Percentiles rank a stretch among this genome's conserved stretches.
These are phyloP conservation scores for Solanum virginianum DNA, from an alignment of 257 asterid species.

Conservation along the genomic window DNA sequence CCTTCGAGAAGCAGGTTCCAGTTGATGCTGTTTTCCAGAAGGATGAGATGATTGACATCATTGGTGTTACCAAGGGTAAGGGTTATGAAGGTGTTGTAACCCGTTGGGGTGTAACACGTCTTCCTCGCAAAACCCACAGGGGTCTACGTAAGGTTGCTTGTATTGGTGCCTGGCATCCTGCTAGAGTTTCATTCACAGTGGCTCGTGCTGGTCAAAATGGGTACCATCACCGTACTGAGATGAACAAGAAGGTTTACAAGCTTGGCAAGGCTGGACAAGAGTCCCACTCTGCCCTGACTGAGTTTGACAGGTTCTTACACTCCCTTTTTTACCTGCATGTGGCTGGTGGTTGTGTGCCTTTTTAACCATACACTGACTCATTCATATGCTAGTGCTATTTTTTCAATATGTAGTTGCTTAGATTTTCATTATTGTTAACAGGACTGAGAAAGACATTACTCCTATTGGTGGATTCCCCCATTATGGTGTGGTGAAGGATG, in stretches of 20 bases:
- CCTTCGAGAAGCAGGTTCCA: constrained; percentile 90
- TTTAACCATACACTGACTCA: neutral
- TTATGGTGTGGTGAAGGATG: constrained; percentile 72
- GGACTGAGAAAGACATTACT: constrained; percentile 79
- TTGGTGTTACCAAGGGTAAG: constrained; percentile 88
- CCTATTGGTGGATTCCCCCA: constrained; percentile 84
- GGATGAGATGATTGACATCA: constrained; percentile 86
- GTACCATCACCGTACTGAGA: constrained; percentile 85
- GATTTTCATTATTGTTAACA: neutral
- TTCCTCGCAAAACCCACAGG: constrained; percentile 87
- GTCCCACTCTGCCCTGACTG: constrained; percentile 56
- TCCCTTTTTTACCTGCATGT: neutral
- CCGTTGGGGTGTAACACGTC: constrained; percentile 96
- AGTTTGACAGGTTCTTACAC: constrained; percentile 55
- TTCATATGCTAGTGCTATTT: neutral
- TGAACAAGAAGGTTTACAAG: constrained; percentile 92
- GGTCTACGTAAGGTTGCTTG: constrained; percentile 94
- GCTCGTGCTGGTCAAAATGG: constrained; percentile 99
- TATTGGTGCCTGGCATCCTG: constrained; percentile 97
- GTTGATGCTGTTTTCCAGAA: constrained; percentile 82
- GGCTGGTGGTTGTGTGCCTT: neutral
- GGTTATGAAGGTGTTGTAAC: constrained; percentile 93
- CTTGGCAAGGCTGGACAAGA: constrained; percentile 80
- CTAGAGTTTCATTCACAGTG: constrained; percentile 82
- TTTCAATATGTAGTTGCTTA: neutral